Percentiles rank a stretch among this genome's conserved stretches.
phyloP scores from a whole-genome alignment of 768 basidiomycete species.

The Mycena belliarum region DNA sequence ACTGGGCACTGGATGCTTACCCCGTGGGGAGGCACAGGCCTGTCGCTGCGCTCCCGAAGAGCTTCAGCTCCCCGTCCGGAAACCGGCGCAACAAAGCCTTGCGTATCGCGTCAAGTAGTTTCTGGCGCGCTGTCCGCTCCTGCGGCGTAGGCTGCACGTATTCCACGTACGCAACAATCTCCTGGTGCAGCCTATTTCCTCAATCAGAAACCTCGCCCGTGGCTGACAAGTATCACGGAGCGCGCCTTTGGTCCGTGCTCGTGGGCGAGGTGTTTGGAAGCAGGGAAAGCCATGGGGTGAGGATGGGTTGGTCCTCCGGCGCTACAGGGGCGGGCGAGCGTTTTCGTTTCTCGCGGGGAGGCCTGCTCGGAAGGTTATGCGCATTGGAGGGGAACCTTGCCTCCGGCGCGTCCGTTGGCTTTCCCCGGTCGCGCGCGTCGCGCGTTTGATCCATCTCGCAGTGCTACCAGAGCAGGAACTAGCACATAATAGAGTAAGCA shows the following conservation, averaged over 20 bases:
- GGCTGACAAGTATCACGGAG: no score
- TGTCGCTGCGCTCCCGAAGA: constrained; percentile 65
- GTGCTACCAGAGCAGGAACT: no score
- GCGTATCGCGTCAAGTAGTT: constrained; percentile 48
- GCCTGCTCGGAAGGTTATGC: constrained; percentile 1
- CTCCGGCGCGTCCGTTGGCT: neutral
- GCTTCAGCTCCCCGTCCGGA: constrained; percentile 44
- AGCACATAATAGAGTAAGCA: no score
- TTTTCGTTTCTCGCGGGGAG: constrained; percentile 16
- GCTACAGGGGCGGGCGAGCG: constrained; percentile 13
- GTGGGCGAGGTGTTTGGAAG: neutral
- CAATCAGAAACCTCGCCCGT: neutral
- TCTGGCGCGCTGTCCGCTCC: constrained; percentile 49
- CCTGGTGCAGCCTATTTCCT: constrained; percentile 55
- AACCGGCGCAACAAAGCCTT: constrained; percentile 47
- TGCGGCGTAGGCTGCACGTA: constrained; percentile 55
- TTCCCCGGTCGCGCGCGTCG: neutral
- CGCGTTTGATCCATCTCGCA: neutral
- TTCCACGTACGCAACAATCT: constrained; percentile 57
- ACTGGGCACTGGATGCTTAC: constrained; percentile 1
- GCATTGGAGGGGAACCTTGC: neutral
- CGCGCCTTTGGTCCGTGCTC: constrained; percentile 11
- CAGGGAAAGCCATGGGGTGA: constrained; percentile 15
- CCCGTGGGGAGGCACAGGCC: constrained; percentile 48
- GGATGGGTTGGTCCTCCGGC: constrained; percentile 12